A percentile compares a stretch with the other conserved stretches of the same genome.
phyloP scores from a whole-genome alignment of 306 rosid species.

The Quercus gilva region DNA sequence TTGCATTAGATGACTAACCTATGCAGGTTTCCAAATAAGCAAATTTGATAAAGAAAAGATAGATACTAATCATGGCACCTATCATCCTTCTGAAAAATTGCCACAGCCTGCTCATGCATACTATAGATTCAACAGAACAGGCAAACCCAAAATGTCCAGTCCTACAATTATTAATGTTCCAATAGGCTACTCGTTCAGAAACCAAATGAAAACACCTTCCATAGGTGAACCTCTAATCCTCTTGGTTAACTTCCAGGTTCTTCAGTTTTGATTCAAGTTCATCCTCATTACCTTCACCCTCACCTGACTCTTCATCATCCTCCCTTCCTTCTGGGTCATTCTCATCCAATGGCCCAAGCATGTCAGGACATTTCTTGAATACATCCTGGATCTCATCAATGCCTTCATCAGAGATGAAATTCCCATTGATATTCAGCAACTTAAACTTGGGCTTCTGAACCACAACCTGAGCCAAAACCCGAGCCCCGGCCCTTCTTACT shows the following conservation, averaged over 20 bases:
- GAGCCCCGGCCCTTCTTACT: conserved; percentile 74
- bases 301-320: conserved; percentile 49
- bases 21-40: conserved; percentile 23
- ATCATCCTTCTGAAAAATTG: conserved; percentile 2
- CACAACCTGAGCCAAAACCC: conserved; percentile 61
- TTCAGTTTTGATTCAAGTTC: conserved; percentile 77
- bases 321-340: conserved; percentile 85
- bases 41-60: conserved; percentile 11
- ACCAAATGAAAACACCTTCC: background rate
- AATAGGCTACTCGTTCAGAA: conserved; percentile 6
- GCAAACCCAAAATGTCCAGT: conserved; percentile 12
- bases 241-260: conserved; percentile 61
- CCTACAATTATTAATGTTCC: conserved; percentile 12
- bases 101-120: background rate
- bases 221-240: conserved; percentile 20
- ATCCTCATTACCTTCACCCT: conserved; percentile 39
- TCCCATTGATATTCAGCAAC: conserved; percentile 71
- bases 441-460: conserved; percentile 65
- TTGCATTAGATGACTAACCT: conserved; percentile 19
- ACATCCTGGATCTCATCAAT: conserved; percentile 61
- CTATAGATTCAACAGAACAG: conserved; percentile 4
- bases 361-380: conserved; percentile 52
- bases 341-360: conserved; percentile 76
- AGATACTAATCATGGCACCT: conserved; percentile 11
- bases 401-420: conserved; percentile 79